These are phyloP conservation scores for Albizia julibrissin DNA, from an alignment of 306 rosid genomes.

Conservation along the genomic window DNA sequence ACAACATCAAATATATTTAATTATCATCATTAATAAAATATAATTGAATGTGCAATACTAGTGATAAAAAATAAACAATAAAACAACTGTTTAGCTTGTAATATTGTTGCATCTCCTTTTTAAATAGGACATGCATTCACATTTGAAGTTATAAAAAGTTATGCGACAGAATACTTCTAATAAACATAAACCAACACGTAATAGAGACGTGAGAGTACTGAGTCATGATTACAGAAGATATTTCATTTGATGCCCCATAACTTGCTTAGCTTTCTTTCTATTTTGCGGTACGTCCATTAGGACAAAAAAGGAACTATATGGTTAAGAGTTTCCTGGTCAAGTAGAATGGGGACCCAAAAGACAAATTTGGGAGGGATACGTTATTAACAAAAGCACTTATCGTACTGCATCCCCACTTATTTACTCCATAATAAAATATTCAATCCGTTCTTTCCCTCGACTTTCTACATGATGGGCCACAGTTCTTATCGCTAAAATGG, in stretches of 20 bases:
- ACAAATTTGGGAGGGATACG: background rate
- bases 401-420: conserved; percentile 38
- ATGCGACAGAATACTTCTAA: background rate
- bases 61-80: too few species aligned
- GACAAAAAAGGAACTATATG: background rate
- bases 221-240: background rate
- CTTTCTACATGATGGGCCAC: conserved; percentile 50
- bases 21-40: background rate
- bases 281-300: background rate
- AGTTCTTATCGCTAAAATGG: conserved; percentile 48
- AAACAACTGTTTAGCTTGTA: background rate
- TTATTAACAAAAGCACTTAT: conserved; percentile 28
- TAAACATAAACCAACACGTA: background rate
- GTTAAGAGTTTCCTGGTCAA: background rate
- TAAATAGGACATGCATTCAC: background rate
- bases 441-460: conserved; percentile 49
- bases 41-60: too few species aligned
- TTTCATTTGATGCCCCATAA: background rate
- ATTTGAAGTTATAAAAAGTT: background rate
- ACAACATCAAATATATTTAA: background rate
- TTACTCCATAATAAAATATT: conserved; percentile 38
- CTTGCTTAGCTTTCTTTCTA: background rate
- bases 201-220: background rate
- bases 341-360: background rate
- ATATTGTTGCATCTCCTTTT: background rate